A percentile compares a stretch with the other conserved stretches of the same genome.
phyloP scores from a whole-genome alignment of 257 asterid species.

The Plantago ovata region DNA sequence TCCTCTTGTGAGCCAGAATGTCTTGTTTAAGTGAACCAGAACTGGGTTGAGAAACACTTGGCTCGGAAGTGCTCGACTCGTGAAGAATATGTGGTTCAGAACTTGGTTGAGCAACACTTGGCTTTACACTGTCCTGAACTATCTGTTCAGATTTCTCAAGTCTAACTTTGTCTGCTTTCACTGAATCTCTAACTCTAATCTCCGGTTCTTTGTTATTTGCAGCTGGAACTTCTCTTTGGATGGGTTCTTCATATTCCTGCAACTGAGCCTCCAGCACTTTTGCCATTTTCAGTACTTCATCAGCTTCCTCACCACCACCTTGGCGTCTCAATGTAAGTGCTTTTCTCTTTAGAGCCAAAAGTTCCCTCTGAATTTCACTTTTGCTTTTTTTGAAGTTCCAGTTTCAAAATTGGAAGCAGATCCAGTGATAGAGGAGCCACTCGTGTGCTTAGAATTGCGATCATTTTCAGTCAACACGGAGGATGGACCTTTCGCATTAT shows the following conservation, averaged over 20 bases:
- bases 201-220: conserved; percentile 24
- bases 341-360: conserved; percentile 73
- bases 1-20: conserved; percentile 72
- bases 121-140: conserved; percentile 30
- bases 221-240: conserved; percentile 24
- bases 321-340: conserved; percentile 75
- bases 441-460: conserved; percentile 16
- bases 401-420: conserved; percentile 20
- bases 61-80: conserved; percentile 24
- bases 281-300: conserved; percentile 66
- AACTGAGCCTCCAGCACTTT: conserved; percentile 55
- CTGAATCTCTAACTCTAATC: conserved; percentile 24
- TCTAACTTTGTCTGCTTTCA: conserved; percentile 21
- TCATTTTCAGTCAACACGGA: conserved; percentile 20
- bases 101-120: conserved; percentile 33
- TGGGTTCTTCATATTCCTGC: conserved; percentile 53
- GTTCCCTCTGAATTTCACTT: conserved; percentile 81
- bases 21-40: conserved; percentile 43
- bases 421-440: conserved; percentile 25
- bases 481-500: conserved; percentile 24
- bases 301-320: conserved; percentile 77
- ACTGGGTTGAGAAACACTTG: conserved; percentile 31
- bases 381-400: conserved; percentile 47
- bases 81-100: conserved; percentile 19
- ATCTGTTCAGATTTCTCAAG: conserved; percentile 32